Base-by-base conservation (phyloP, 441 rosid species). In the Arabidopsis hybrid region DNA sequence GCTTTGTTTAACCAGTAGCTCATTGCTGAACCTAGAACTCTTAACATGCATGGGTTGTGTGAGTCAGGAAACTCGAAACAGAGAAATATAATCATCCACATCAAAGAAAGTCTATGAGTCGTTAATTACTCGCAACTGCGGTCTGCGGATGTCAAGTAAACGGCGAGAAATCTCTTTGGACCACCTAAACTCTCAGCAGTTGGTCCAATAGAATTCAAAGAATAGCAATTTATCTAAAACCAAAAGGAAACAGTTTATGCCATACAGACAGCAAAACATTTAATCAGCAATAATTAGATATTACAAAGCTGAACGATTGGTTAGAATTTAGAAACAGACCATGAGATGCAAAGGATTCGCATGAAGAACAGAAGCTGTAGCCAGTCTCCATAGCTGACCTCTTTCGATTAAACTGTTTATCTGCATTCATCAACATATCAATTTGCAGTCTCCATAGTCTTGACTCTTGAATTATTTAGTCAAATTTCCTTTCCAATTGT, bases 381-480 rank as follows among this genome's bases (percentile, higher is more conserved):
- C 91, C 57, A 94, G 85, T 83, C 99, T 92, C 99, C 99, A 94
- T 67, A 88, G 36, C 78, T 94, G 91, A 11, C 99, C 97, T 80
- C 71, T 87, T 82, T 88, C 89, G 21, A 94, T 92, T 50, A 91
- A 92, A 83, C 89, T 89, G 79, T 94, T 94, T 9, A 92, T 68
- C 99, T 94, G 90, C 76, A 74, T 11, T 43, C 36, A 67, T 46
- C 36, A 7, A 43, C 66, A 74, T 13, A 40, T 69, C 31, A 74
- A 63, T 46, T 8, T 47, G 70, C 47, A 70, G n/a, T n/a, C 21
- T 18, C 21, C 21, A 18, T 18, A 18, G 21, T 18, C 21, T 18
- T 18, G 21, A 18, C 21, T 18, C 21, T 18, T 18, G 21, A 18
- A 18, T 18, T 18, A 18, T 18, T 18, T 18, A 18, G 21, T 18